Evolutionary conservation across 169 alveolate genomes (phyloP).

Genomic region (Theileria equi): DNA sequence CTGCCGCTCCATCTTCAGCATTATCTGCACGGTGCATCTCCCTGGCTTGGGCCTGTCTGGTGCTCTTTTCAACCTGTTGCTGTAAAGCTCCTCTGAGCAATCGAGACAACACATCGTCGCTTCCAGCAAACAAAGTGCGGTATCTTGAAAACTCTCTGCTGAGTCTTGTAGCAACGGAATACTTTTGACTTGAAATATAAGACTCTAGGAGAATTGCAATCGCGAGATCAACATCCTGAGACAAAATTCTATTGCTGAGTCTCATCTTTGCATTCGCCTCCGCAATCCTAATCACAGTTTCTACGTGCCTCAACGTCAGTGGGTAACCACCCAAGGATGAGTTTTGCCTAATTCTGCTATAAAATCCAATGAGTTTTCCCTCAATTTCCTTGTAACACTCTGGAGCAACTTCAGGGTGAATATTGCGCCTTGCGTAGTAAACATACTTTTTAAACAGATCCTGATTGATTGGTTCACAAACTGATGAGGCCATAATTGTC

Average conservation of each 20-base stretch:
- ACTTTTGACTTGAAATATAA: conserved; percentile 91
- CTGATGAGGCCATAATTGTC: conserved; percentile 71
- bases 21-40: conserved; percentile 59
- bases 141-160: conserved; percentile 80
- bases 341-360: conserved; percentile 92
- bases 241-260: conserved; percentile 90
- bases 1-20: conserved; percentile 30
- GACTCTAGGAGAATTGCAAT: conserved; percentile 94
- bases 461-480: conserved; percentile 85
- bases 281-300: conserved; percentile 92
- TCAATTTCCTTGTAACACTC: conserved; percentile 75
- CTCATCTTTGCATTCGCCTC: conserved; percentile 97
- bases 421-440: conserved; percentile 92
- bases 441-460: conserved; percentile 93
- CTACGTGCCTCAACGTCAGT: conserved; percentile 95
- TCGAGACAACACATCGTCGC: conserved; percentile 78
- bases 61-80: conserved; percentile 64
- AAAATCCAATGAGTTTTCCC: conserved; percentile 81
- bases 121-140: conserved; percentile 80
- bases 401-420: conserved; percentile 73
- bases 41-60: conserved; percentile 62
- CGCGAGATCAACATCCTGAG: conserved; percentile 94
- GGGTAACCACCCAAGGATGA: conserved; percentile 93
- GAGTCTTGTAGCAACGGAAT: conserved; percentile 89
- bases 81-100: conserved; percentile 71